Evolutionary conservation across 2,329 filamentous ascomycete genomes (phyloP), one percentile per base, ranked within the genome.

Genomic region (Alternaria postmessia): DNA sequence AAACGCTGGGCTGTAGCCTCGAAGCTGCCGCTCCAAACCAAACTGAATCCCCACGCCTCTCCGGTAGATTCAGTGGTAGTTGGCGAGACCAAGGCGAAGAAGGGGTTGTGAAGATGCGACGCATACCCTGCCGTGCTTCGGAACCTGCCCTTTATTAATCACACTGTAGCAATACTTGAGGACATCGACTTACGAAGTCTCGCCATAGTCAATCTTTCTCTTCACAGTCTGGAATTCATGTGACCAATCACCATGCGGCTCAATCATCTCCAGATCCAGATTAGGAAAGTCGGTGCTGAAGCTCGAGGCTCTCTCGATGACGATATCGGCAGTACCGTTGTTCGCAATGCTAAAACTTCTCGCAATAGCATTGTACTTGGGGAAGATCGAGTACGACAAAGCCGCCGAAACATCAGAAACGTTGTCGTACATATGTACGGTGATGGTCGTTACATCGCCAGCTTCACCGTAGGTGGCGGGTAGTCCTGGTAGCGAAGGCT

Each of bases 11-110:
- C 83, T n/a, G 87, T 83, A 0, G 85, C 85, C 1, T 82, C 79
- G 65, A 89, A 89, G 0, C 87, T 89, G 2, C 88, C 88, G 0
- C 86, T 87, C 73, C 89, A 90, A 18, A 90, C 80, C 2, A 90
- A 81, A 1, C 86, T 88, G 73, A 90, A 89, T 0, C 87, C 88
- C 82, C 86, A 90, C 7, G 85, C 87, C 38, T 89, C 83, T 1
- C 88, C 88, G 2, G 83, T 80, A 0, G 83, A 82, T 67, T 90
- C 88, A 1, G 87, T 90, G 0, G 88, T 86, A 0, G 78, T 79
- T 0, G 87, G 84, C 3, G 84, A 79, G 0, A 86, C 80, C 2
- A 90, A 75, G 0, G 86, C 82, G 22, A 90, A 80, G 77, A 90
- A 90, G 0, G 88, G 87, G 65, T 90, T 90, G 70, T 89, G 86